Evolutionary conservation across 768 basidiomycete species (phyloP), one percentile per base, ranked within the genome.

Genomic region (Boletus subcaerulescens): DNA sequence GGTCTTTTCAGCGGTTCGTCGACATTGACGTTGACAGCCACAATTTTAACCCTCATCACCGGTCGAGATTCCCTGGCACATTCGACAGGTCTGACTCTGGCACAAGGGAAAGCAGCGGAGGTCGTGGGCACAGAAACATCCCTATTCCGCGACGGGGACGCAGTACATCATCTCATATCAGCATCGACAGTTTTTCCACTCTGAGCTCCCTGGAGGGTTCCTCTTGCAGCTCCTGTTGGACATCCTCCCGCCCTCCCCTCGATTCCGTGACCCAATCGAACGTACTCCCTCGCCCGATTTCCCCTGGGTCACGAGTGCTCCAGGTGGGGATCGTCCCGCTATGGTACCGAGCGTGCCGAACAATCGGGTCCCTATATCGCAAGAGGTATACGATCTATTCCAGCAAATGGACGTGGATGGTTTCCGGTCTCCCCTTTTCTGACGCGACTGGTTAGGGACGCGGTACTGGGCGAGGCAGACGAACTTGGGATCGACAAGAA

Each of bases 151-250:
- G 33, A 40, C 57, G 42, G 38, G 47, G 45, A 35, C 60, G 45
- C 3, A 56, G 59, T 17, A 15, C 39, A 12, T 52, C 59, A 60
- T 40, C 74, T 59, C 18, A 70, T 40, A 50, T 59, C 26, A 79
- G 74, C 53, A 51, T 50, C 0, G 58, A 55, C 32, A 73, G 74
- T 0, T 76, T 78, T 54, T 76, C 81, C 12, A 81, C 79, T 0
- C 45, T 82, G 31, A 83, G 82, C 50, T 80, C 82, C 5, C 61
- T 83, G 1, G 72, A 74, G 4, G 70, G 61, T 1, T 73, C 70
- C 9, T 68, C 62, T 22, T 69, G 71, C n/a, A 73, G 69, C n/a
- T 92, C 14, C 91, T 93, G 6, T 91, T 74, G 62, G 69, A 66
- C 51, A 31, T 26, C 55, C 7, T 64, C 62, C 22, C 67, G 60